Evolutionary conservation across 352 stramenopile species (phyloP), one percentile per base, ranked within the genome.

Genomic region (Phytophthora foliorum): DNA sequence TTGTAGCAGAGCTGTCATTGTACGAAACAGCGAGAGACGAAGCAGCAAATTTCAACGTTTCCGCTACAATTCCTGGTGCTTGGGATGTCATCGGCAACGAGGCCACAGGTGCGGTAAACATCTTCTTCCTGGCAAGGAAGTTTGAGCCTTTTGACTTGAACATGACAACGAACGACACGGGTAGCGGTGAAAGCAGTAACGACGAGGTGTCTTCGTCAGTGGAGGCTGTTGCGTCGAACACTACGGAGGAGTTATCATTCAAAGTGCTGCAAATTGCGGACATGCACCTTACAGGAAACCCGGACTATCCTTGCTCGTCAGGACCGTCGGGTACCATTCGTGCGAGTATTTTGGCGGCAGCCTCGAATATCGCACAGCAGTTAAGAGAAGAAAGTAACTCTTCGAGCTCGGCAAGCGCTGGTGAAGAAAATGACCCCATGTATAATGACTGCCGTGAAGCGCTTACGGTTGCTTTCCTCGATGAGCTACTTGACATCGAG

Each of bases 261-360:
- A 86, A 85, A 73, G 76, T 93, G 34, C 64, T 93, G 14, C 85
- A 93, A 72, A 65, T 93, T 46, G 81, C 85, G 0, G 85, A 93
- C 62, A 69, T 91, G 45, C 85, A 93, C 50, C 77, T 81, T 49
- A 82, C 81, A 1, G 85, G 82, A 19, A 49, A 75, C 75, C 61
- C 69, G 29, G 45, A 68, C 61, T 57, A 74, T 21, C 10, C 16
- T 4, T 93, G 84, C 48, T 65, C 56, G 0, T 61, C 76, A 31
- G 31, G 57, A 9, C 76, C 85, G 17, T 34, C 34, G 2, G 32
- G 32, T 29, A 45, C 50, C 8, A 63, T 72, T 25, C 71, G 66
- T 16, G 39, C 63, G 4, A 78, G 51, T n/a, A 21, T 78, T 25
- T 66, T 78, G 32, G 71, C 62, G 21, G 50, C 71, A 0, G 71